These are phyloP conservation scores for Paramecium sexaurelia DNA, from an alignment of 73 alveolate species.

Conservation along the genomic window DNA sequence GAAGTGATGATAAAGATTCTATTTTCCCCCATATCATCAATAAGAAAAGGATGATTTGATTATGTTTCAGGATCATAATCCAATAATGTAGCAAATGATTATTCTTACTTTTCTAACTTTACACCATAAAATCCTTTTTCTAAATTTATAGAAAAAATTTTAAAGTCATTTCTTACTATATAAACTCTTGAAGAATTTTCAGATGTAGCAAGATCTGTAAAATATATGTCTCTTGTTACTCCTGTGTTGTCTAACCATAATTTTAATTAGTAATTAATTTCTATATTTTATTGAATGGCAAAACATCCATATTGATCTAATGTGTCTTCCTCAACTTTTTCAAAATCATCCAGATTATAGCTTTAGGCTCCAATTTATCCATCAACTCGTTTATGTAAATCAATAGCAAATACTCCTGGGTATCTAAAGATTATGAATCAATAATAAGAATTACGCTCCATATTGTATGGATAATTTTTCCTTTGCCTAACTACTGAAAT, in stretches of 20 bases:
- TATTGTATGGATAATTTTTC: neutral
- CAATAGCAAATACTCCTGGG: constrained; percentile 50
- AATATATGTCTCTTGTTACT: neutral
- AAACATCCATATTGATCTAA: neutral
- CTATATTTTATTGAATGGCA: constrained; percentile 1
- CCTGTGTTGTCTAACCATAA: neutral
- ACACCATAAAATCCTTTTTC: neutral
- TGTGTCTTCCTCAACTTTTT: neutral
- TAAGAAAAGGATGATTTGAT: neutral
- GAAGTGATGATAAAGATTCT: constrained; percentile 4
- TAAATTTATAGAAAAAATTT: neutral
- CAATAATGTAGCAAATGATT: neutral
- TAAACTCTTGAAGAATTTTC: neutral
- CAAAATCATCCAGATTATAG: constrained; percentile 9
- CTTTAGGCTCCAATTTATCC: neutral
- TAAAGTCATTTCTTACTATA: constrained; percentile 27
- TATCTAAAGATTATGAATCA: constrained; percentile 1
- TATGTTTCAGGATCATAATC: neutral
- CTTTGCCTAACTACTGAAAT: neutral
- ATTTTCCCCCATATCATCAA: constrained; percentile 34
- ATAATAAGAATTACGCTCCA: neutral
- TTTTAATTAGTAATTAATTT: neutral
- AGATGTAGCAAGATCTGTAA: constrained; percentile 46
- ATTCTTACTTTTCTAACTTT: neutral
- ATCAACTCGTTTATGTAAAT: constrained; percentile 9